Conservation (phyloP, 2,329 filamentous ascomycete genomes). For the Aspergillus sp. region DNA sequence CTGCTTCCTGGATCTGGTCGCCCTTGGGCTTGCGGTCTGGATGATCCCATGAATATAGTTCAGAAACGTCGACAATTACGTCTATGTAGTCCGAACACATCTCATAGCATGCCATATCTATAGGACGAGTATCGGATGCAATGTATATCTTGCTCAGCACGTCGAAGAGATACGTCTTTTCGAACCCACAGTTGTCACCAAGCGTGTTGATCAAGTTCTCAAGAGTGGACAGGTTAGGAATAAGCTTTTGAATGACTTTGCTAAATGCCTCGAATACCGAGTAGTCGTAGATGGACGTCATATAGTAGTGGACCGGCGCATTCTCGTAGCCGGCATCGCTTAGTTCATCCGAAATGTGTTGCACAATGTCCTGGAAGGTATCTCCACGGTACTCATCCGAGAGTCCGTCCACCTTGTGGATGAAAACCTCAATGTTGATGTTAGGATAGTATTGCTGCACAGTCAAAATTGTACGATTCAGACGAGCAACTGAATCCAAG, state of each 20-base stretch:
- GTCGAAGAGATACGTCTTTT: conserved; percentile 97
- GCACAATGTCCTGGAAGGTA: conserved; percentile 92
- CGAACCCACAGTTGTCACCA: conserved; percentile 87
- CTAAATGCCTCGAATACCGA: conserved; percentile 97
- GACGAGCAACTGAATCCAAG: conserved; percentile 75
- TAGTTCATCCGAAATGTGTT: conserved; percentile 92
- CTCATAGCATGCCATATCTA: conserved; percentile 93
- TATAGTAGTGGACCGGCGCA: conserved; percentile 86
- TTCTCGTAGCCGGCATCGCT: conserved; percentile 91
- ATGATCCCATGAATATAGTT: conserved; percentile 77
- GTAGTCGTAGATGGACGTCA: conserved; percentile 97
- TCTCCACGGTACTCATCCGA: conserved; percentile 95
- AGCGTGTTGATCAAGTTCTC: conserved; percentile 92
- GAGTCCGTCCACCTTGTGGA: conserved; percentile 97
- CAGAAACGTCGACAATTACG: conserved; percentile 92
- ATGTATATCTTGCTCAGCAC: conserved; percentile 98
- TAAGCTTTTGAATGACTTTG: conserved; percentile 96
- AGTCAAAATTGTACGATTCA: conserved; percentile 83
- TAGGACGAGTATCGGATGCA: conserved; percentile 85
- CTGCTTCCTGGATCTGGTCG: conserved; percentile 48
- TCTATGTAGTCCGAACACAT: conserved; percentile 99
- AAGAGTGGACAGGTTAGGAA: conserved; percentile 84
- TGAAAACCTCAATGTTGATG: conserved; percentile 97
- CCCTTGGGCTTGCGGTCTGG: conserved; percentile 35
- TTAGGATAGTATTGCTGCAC: conserved; percentile 83